phyloP scores from a whole-genome alignment of 202 grass and related monocot species.

The Saccharum hybrid region DNA sequence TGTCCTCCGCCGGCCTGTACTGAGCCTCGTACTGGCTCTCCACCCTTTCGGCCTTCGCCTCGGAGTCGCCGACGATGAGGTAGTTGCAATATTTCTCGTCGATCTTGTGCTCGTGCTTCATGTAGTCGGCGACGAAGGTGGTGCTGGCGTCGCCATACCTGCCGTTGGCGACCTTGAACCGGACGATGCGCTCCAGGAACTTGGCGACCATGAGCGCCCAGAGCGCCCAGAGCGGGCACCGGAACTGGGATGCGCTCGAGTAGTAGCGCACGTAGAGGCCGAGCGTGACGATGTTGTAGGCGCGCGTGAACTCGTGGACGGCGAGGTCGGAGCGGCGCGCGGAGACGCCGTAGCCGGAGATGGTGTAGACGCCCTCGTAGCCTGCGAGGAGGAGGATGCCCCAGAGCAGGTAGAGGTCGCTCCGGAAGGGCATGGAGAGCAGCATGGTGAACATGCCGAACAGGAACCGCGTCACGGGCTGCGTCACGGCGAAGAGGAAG shows the following conservation, averaged over 20 bases:
- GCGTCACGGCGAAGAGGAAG: conserved; percentile 36
- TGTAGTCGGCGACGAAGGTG: conserved; percentile 49
- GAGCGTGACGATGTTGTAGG: conserved; percentile 14
- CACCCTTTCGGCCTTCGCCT: background rate
- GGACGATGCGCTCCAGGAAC: conserved; percentile 41
- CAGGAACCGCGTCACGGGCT: conserved; percentile 35
- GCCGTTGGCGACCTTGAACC: conserved; percentile 25
- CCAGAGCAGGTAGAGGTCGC: conserved; percentile 51
- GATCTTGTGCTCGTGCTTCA: conserved; percentile 45
- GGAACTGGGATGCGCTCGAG: background rate
- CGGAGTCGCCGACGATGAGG: conserved; percentile 52
- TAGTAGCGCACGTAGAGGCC: conserved; percentile 8
- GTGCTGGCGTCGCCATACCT: conserved; percentile 37
- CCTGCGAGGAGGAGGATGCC: conserved; percentile 43
- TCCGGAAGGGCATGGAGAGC: conserved; percentile 35
- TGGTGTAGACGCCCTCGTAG: conserved; percentile 51
- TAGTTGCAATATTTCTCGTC: conserved; percentile 44
- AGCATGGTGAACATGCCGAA: conserved; percentile 38
- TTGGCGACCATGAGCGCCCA: conserved; percentile 47
- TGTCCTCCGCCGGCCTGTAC: background rate
- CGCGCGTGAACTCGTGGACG: conserved; percentile 27
- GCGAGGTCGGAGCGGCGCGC: conserved; percentile 16
- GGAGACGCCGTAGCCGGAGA: conserved; percentile 44
- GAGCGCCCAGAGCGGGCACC: conserved; percentile 35
- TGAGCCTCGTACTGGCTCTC: conserved; percentile 8